Evolutionary conservation across 192 early-diverging fungal genomes (phyloP).

Genomic region (Funneliformis geosporum): DNA sequence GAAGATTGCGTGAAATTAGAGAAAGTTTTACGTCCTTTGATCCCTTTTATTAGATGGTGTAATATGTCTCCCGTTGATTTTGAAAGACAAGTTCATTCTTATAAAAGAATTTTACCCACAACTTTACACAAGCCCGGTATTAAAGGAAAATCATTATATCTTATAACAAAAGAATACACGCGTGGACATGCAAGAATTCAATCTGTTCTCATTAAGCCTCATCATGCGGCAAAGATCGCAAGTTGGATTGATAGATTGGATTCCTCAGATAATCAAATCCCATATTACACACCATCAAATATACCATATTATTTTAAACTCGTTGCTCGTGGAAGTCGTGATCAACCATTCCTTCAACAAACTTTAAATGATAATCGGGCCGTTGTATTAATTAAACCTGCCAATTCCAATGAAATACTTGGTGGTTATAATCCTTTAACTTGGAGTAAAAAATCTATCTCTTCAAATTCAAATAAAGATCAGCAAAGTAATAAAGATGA

Average conservation of each 20-base stretch:
- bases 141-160: not conserved
- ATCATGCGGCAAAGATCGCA: slow-evolving; percentile 12
- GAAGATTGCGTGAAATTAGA: slow-evolving; percentile 14
- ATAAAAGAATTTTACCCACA: not conserved
- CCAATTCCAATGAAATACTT: slow-evolving; percentile 1
- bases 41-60: slow-evolving; percentile 17
- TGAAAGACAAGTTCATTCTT: slow-evolving; percentile 1
- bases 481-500: slow-evolving; percentile 9
- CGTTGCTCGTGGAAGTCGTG: slow-evolving; percentile 1
- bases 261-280: not conserved
- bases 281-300: not conserved
- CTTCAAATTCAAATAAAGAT: slow-evolving; percentile 26
- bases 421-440: slow-evolving; percentile 28
- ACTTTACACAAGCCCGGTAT: not conserved
- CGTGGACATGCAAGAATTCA: not conserved
- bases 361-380: slow-evolving; percentile 1
- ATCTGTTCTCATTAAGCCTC: slow-evolving; percentile 7
- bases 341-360: slow-evolving; percentile 6
- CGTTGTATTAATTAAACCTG: slow-evolving; percentile 19
- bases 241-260: slow-evolving; percentile 32
- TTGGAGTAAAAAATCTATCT: slow-evolving; percentile 18
- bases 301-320: slow-evolving; percentile 21
- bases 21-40: not conserved
- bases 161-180: not conserved
- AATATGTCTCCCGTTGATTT: slow-evolving; percentile 9